These are phyloP conservation scores for Tylopilus sp. DNA, from an alignment of 768 basidiomycete species.

Conservation along the genomic window DNA sequence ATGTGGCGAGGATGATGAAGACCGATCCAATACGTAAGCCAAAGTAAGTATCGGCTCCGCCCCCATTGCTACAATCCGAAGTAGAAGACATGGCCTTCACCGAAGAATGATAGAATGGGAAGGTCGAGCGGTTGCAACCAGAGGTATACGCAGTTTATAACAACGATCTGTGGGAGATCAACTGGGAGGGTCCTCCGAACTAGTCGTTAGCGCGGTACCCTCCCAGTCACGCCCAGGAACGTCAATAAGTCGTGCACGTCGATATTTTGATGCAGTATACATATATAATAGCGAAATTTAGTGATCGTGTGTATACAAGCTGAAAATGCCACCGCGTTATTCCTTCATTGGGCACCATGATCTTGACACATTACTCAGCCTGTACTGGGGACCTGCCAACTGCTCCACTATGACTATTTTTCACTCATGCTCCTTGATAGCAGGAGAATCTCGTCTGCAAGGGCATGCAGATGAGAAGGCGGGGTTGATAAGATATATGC, in stretches of 20 bases:
- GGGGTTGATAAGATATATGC: constrained; percentile 57
- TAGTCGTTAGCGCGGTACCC: constrained; percentile 14
- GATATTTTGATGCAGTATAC: background rate
- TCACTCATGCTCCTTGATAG: constrained; percentile 25
- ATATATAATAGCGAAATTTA: background rate
- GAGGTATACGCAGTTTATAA: background rate
- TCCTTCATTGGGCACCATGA: background rate
- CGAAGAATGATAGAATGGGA: background rate
- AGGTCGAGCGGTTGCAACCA: background rate
- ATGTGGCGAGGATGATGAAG: constrained; percentile 68
- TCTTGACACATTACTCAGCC: background rate
- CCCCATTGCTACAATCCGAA: constrained; percentile 46
- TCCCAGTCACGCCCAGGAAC: constrained; percentile 16
- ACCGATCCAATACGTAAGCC: constrained; percentile 65
- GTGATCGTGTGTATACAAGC: background rate
- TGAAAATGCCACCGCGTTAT: background rate
- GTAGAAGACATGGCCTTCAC: constrained; percentile 21
- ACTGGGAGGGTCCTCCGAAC: constrained; percentile 31
- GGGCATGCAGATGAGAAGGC: constrained; percentile 33
- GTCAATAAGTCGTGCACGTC: background rate
- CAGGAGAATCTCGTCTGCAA: constrained; percentile 41
- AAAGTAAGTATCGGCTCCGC: constrained; percentile 46
- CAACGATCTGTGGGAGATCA: constrained; percentile 11
- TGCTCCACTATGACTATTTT: background rate
- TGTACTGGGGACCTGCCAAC: background rate